A percentile compares a stretch with the other conserved stretches of the same genome.
Conservation (phyloP, 2,329 filamentous ascomycete species). For the Ophiostoma sp. region DNA sequence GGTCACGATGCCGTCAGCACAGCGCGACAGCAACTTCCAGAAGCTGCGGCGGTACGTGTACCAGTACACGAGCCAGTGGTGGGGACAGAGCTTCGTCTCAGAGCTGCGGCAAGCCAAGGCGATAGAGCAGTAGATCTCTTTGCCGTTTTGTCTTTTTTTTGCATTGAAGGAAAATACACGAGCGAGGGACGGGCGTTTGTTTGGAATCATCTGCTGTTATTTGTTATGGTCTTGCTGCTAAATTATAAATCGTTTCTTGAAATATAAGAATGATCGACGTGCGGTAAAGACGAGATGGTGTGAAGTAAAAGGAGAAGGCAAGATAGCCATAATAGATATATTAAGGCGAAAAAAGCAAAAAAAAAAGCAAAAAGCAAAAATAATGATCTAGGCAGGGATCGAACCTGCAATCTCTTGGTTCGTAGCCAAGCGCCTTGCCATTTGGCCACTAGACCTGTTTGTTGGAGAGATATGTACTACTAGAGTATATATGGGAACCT, state of each 20-base stretch:
- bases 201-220: neutral
- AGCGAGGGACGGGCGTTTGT: constrained; percentile 14
- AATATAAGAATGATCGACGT: neutral
- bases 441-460: constrained; percentile 30
- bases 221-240: neutral
- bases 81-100: constrained; percentile 86
- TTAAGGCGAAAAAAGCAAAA: neutral
- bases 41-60: constrained; percentile 93
- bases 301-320: neutral
- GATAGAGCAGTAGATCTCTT: constrained; percentile 1
- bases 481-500: neutral
- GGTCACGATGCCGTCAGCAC: constrained; percentile 92
- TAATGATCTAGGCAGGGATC: constrained; percentile 33
- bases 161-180: constrained; percentile 14
- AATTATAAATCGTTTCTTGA: neutral
- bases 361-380: constrained; percentile 6
- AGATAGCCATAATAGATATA: neutral
- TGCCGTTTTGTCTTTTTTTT: neutral
- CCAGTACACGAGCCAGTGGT: constrained; percentile 97
- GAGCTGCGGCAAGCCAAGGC: constrained; percentile 51
- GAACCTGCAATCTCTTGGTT: constrained; percentile 38
- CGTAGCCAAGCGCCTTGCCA: constrained; percentile 37
- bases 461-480: neutral
- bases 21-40: constrained; percentile 77
- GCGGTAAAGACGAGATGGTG: neutral